Conservation (phyloP, 148 eudicot species). For the Silene latifolia region DNA sequence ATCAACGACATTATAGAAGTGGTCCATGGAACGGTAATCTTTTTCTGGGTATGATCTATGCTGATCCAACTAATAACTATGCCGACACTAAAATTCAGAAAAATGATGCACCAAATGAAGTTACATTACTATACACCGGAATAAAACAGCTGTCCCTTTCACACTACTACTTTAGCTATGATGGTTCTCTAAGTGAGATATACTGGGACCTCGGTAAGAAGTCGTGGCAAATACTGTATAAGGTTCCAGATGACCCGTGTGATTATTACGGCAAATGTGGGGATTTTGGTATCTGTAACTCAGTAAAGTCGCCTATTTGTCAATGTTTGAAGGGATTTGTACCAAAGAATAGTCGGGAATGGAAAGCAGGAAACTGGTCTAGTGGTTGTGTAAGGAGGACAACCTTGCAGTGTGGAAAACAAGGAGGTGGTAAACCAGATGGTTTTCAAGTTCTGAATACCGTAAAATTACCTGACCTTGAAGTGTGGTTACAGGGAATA, state of each 20-base stretch:
- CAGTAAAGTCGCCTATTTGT: conserved; percentile 37
- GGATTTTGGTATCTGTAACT: conserved; percentile 49
- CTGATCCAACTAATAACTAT: not conserved
- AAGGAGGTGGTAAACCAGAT: conserved; percentile 26
- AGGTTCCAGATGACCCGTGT: conserved; percentile 22
- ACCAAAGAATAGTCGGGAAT: conserved; percentile 36
- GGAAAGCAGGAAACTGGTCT: conserved; percentile 44
- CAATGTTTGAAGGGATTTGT: conserved; percentile 45
- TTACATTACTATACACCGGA: not conserved
- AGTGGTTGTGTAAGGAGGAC: conserved; percentile 45
- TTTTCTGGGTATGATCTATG: conserved; percentile 1
- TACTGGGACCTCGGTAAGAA: conserved; percentile 13
- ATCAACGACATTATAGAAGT: conserved; percentile 2
- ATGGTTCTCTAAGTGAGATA: conserved; percentile 23
- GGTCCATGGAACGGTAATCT: conserved; percentile 4
- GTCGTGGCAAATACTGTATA: conserved; percentile 8
- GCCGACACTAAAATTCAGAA: conserved; percentile 3
- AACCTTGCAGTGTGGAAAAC: conserved; percentile 29
- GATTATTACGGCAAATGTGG: conserved; percentile 53
- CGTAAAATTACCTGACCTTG: conserved; percentile 33
- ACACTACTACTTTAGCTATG: conserved; percentile 7
- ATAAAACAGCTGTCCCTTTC: not conserved
- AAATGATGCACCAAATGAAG: not conserved
- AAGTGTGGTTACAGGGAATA: not conserved
- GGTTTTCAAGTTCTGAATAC: conserved; percentile 26